Conservation (phyloP, 257 asterid species). For the Solanum medicagineum region DNA sequence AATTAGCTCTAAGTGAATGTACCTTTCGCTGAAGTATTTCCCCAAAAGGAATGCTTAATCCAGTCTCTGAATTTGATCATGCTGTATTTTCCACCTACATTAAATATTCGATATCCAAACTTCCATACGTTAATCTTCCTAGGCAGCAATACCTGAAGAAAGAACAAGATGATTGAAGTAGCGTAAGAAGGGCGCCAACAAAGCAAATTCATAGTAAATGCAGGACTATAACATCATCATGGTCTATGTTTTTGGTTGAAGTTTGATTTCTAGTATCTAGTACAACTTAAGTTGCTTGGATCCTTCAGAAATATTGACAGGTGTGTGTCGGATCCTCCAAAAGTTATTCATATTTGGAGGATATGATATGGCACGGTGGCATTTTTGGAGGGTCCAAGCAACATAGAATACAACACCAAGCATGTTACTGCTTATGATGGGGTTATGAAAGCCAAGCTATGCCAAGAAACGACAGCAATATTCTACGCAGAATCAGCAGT, state of each 20-base stretch:
- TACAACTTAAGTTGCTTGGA: neutral
- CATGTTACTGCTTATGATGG: neutral
- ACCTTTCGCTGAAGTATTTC: constrained; percentile 22
- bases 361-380: neutral
- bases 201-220: neutral
- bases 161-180: neutral
- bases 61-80: constrained; percentile 18
- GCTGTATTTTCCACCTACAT: constrained; percentile 26
- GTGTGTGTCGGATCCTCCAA: neutral
- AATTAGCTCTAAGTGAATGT: constrained; percentile 17
- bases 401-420: neutral
- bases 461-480: neutral
- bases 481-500: neutral
- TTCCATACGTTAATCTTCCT: constrained; percentile 28
- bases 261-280: neutral
- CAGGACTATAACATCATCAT: neutral
- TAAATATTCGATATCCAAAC: constrained; percentile 3
- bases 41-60: constrained; percentile 14
- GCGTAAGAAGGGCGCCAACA: neutral
- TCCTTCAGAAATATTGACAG: neutral
- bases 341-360: neutral
- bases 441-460: neutral
- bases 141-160: constrained; percentile 58
- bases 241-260: neutral
- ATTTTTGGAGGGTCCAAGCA: neutral